Conservation (phyloP, 2,329 filamentous ascomycete genomes). For the Colletotrichum somersetense region DNA sequence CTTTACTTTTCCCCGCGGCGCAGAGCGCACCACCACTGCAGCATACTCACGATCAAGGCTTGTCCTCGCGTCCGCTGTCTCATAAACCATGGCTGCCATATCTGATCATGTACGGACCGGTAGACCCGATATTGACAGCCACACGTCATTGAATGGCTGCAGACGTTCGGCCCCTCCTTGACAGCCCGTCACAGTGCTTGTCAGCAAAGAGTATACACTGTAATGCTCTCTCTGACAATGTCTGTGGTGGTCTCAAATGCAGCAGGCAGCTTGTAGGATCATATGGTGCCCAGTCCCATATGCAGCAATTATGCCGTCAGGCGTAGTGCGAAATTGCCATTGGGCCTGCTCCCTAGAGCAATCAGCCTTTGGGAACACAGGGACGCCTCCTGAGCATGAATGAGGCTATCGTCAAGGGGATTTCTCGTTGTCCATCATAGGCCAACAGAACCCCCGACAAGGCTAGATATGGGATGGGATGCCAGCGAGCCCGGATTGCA, state of each 20-base stretch:
- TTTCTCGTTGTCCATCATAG: conserved; percentile 13
- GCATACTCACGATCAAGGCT: conserved; percentile 6
- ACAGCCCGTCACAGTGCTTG: neutral
- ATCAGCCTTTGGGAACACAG: neutral
- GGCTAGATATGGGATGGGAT: conserved; percentile 11
- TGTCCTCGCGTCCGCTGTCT: neutral
- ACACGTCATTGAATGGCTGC: neutral
- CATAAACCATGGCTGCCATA: neutral
- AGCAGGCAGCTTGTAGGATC: neutral
- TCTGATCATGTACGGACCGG: neutral
- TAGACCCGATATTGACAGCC: neutral
- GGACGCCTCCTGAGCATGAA: neutral
- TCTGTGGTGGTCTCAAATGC: conserved; percentile 1
- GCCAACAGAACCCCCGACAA: conserved; percentile 16
- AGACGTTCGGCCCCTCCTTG: neutral
- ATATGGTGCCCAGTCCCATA: neutral
- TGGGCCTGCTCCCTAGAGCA: neutral
- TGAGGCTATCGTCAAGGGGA: conserved; percentile 10
- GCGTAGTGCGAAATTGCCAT: neutral
- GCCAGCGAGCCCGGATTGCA: conserved; percentile 2
- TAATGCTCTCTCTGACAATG: neutral
- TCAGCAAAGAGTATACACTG: neutral
- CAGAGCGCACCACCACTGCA: conserved; percentile 12
- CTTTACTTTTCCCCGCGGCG: conserved; percentile 20
- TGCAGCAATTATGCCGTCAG: neutral